Evolutionary conservation across 768 basidiomycete genomes (phyloP), one percentile per base, ranked within the genome.

Genomic region (Tulasnella calospora): DNA sequence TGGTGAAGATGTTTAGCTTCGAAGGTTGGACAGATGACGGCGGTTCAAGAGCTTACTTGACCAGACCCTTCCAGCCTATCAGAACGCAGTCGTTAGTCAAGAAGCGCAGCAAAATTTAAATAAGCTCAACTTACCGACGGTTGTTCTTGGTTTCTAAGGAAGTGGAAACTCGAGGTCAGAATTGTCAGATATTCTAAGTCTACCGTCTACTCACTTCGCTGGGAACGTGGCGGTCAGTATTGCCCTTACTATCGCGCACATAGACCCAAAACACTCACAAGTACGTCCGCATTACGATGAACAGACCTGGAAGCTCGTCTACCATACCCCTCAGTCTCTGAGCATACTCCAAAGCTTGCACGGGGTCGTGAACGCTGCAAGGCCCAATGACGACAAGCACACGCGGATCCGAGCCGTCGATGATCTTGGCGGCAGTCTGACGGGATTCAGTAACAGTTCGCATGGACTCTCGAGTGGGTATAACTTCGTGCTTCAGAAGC

Each of bases 211-310:
- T 46, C 41, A 76, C 73, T 70, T 79, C 79, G 74, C 75, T 75
- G 30, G 23, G 17, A 61, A 19, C 30, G 36, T 0, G 27, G 17
- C 7, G 21, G 72, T 51, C 27, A 38, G 30, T 36, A 40, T 44
- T 23, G 19, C 15, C 51, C 27, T 44, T 15, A 19, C 17, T 15
- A 44, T 12, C 13, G 44, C 15, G 40, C 10, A 74, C 27, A 40
- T 13, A 38, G 19, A 7, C 9, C 38, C 19, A 44, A 30, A 80
- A 23, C 15, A 90, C 95, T 84, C 82, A 96, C 95, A 94, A 98
- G 89, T 99, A 99, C 77, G 94, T 92, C 57, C 98, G 90, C 98
- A 99, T 99, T 84, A 99, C 86, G 83, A 99, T 92, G 82, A 93
- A 87, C 73, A 99, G 87, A 81, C 96, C 85, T 1, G 84, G 84